A percentile compares a stretch with the other conserved stretches of the same genome.
Conservation (phyloP, 2,329 filamentous ascomycete genomes). For the Aspergillus sp. region DNA sequence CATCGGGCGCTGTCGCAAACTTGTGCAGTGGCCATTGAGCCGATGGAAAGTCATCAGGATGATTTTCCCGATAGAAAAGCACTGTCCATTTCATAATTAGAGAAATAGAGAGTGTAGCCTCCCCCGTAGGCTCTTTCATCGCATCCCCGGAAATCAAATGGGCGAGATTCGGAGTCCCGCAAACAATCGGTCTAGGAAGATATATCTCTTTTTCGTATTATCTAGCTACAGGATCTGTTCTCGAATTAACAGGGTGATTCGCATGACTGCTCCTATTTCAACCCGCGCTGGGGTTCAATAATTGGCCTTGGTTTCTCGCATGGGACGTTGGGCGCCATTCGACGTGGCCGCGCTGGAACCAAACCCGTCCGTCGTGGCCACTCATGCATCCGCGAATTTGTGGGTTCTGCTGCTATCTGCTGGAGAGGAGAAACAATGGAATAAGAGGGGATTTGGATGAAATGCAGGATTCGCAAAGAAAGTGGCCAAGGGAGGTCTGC, state of each 20-base stretch:
- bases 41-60: background rate
- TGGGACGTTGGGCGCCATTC: slow-evolving; percentile 16
- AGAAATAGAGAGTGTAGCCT: too few relatives aligned
- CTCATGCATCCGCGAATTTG: slow-evolving; percentile 11
- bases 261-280: background rate
- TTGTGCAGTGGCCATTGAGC: slow-evolving; percentile 1
- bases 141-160: too few relatives aligned
- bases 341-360: slow-evolving; percentile 27
- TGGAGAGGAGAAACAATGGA: background rate
- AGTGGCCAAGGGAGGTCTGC: slow-evolving; percentile 7
- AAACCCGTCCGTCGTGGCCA: slow-evolving; percentile 9
- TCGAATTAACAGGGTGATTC: background rate
- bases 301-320: background rate
- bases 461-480: too few relatives aligned
- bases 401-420: slow-evolving; percentile 1
- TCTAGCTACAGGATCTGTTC: background rate
- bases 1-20: slow-evolving; percentile 16
- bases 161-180: too few relatives aligned
- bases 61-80: background rate
- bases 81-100: background rate
- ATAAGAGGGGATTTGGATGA: background rate
- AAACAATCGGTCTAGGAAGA: too few relatives aligned
- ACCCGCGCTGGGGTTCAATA: background rate
- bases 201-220: too few relatives aligned
- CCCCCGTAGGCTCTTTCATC: too few relatives aligned